A percentile compares a stretch with the other conserved stretches of the same genome.
These are phyloP conservation scores for Penicillium coprophilum DNA, from an alignment of 495 filamentous ascomycete species.

Conservation along the genomic window DNA sequence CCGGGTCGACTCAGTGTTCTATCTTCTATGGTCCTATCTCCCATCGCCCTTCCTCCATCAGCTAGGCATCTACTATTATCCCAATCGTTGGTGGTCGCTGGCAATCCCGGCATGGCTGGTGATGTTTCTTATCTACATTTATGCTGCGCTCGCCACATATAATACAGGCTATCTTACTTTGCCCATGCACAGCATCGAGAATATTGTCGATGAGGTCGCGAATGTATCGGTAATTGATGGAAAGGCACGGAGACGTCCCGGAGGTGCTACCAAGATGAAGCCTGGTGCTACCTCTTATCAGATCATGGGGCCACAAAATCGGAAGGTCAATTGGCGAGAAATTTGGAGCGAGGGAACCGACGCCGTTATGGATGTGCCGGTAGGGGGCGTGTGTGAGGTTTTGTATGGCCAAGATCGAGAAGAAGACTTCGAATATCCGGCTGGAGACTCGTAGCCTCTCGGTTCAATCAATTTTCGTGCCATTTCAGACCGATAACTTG, in stretches of 20 bases:
- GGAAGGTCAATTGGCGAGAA: conserved; percentile 64
- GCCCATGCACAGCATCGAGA: conserved; percentile 77
- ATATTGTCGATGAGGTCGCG: conserved; percentile 87
- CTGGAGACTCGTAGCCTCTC: conserved; percentile 12
- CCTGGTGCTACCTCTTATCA: conserved; percentile 49
- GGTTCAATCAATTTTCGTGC: background rate
- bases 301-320: conserved; percentile 49
- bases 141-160: conserved; percentile 86
- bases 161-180: conserved; percentile 88
- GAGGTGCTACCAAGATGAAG: conserved; percentile 46
- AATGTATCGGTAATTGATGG: conserved; percentile 80
- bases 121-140: conserved; percentile 87
- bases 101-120: conserved; percentile 89
- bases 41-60: conserved; percentile 90
- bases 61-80: conserved; percentile 94
- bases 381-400: conserved; percentile 96
- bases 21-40: conserved; percentile 91
- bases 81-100: conserved; percentile 94
- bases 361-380: conserved; percentile 94
- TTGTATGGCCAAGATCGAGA: conserved; percentile 50
- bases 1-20: conserved; percentile 57
- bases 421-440: conserved; percentile 26
- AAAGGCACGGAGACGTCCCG: conserved; percentile 57
- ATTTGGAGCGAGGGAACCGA: conserved; percentile 93
- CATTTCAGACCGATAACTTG: background rate